A percentile compares a stretch with the other conserved stretches of the same genome.
Evolutionary conservation across 768 basidiomycete genomes (phyloP).

Genomic region (Cubamyces sp.): DNA sequence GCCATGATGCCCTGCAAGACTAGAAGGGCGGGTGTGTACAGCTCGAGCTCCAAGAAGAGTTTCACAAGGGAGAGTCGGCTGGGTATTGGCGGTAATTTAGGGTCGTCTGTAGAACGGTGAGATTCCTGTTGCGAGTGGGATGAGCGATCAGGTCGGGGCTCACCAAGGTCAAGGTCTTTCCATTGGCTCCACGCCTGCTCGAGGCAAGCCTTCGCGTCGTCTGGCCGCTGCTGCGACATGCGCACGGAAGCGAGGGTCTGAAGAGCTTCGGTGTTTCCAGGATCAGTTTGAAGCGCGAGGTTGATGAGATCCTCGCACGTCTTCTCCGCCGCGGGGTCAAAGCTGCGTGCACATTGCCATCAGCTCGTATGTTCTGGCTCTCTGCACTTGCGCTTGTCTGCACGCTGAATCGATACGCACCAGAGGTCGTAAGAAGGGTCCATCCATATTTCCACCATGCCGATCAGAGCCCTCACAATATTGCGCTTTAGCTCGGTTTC

Average conservation of each 20-base stretch:
- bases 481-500: slow-evolving; percentile 66
- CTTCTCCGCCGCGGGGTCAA: slow-evolving; percentile 79
- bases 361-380: neutral
- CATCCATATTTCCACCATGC: slow-evolving; percentile 98
- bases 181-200: slow-evolving; percentile 69
- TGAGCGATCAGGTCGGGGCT: neutral
- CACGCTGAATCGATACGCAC: slow-evolving; percentile 43
- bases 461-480: slow-evolving; percentile 78
- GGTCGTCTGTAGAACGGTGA: slow-evolving; percentile 52
- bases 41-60: slow-evolving; percentile 75
- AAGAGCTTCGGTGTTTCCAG: slow-evolving; percentile 77
- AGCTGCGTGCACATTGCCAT: slow-evolving; percentile 47
- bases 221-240: slow-evolving; percentile 83
- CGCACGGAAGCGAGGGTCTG: slow-evolving; percentile 84
- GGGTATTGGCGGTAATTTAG: slow-evolving; percentile 70
- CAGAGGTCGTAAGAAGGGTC: slow-evolving; percentile 87
- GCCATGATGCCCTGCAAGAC: slow-evolving; percentile 81
- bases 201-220: slow-evolving; percentile 75
- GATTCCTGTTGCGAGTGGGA: too few species aligned
- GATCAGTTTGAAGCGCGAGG: slow-evolving; percentile 73
- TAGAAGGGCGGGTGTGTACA: slow-evolving; percentile 72
- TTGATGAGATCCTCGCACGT: slow-evolving; percentile 79
- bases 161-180: slow-evolving; percentile 69
- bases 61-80: slow-evolving; percentile 76
- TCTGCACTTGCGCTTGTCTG: neutral